phyloP scores from a whole-genome alignment of 352 stramenopile genomes.

The Phytophthora litchii region DNA sequence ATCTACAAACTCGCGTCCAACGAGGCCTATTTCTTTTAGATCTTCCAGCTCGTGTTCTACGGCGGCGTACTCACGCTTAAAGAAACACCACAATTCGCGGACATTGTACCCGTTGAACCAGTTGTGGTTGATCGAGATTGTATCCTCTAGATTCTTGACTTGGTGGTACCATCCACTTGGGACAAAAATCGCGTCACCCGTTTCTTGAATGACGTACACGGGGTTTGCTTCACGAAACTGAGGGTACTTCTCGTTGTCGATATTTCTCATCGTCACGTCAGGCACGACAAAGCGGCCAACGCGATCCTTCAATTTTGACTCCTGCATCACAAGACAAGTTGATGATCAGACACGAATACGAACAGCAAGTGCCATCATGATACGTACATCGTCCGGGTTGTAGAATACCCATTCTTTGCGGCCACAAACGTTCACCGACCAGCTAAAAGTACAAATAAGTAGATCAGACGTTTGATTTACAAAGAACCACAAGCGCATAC shows the following conservation, averaged over 20 bases:
- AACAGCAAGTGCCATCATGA: not conserved
- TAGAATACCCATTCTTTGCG: constrained; percentile 95
- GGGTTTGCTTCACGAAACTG: constrained; percentile 48
- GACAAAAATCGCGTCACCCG: constrained; percentile 94
- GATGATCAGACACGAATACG: not conserved
- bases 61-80: constrained; percentile 63
- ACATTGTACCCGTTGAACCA: constrained; percentile 94
- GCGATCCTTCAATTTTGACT: constrained; percentile 75
- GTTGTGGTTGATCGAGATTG: constrained; percentile 98
- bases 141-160: constrained; percentile 93
- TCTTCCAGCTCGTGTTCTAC: constrained; percentile 69
- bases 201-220: constrained; percentile 65
- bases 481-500: constrained; percentile 27
- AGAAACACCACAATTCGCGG: constrained; percentile 65
- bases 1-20: constrained; percentile 53
- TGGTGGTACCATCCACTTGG: constrained; percentile 96
- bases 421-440: constrained; percentile 96
- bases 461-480: not conserved
- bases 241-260: constrained; percentile 65
- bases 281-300: constrained; percentile 65
- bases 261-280: constrained; percentile 48
- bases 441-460: constrained; percentile 52
- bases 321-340: constrained; percentile 36
- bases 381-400: constrained; percentile 73
- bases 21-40: constrained; percentile 67